Conservation (phyloP, 148 eudicot genomes). For the Chenopodium berlandieri region DNA sequence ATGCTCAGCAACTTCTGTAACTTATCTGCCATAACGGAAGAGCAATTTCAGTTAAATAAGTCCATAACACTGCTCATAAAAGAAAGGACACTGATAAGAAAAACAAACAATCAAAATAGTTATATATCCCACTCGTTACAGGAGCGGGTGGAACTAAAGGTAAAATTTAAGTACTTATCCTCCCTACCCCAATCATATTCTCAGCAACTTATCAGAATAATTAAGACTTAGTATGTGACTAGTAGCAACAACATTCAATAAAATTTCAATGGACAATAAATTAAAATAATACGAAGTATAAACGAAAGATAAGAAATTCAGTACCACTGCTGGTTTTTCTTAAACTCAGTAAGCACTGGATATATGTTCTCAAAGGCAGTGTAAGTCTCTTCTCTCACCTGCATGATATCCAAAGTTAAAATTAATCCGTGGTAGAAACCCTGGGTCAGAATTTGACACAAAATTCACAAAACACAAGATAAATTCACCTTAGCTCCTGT, state of each 20-base stretch:
- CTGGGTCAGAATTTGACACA: not conserved
- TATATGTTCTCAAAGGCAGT: slow-evolving; percentile 82
- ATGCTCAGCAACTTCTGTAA: not conserved
- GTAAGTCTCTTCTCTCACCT: slow-evolving; percentile 80
- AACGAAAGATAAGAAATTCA: not conserved
- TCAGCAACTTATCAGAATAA: not conserved
- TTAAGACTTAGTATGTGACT: not conserved
- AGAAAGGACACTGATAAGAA: not conserved
- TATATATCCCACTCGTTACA: not conserved
- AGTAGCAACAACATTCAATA: not conserved
- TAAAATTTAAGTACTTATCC: too few species aligned
- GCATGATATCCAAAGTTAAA: not conserved
- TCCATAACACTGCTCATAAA: not conserved
- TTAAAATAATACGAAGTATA: not conserved
- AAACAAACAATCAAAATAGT: not conserved
- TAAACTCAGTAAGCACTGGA: slow-evolving; percentile 73
- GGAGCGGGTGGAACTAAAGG: too few species aligned
- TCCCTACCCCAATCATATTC: not conserved
- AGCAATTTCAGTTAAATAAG: not conserved
- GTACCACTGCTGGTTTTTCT: slow-evolving; percentile 72
- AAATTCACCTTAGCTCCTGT: slow-evolving; percentile 82
- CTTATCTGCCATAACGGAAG: slow-evolving; percentile 8
- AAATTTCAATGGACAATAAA: not conserved
- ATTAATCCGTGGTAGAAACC: not conserved
- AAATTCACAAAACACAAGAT: not conserved